A percentile compares a stretch with the other conserved stretches of the same genome.
These are phyloP conservation scores for Volvox africanus DNA, from an alignment of 139 green algal species.

Conservation along the genomic window DNA sequence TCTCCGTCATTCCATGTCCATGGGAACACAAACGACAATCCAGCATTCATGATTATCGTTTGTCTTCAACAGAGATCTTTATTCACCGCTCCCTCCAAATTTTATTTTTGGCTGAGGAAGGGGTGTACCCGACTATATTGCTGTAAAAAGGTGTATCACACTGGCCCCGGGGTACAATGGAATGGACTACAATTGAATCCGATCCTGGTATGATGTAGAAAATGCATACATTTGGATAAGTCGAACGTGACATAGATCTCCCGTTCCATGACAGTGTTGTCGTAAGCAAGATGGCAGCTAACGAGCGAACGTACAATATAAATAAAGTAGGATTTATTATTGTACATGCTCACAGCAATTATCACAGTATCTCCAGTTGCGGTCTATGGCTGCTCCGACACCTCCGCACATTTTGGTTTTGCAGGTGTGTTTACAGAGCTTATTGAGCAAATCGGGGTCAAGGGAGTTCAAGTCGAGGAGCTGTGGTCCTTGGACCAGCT, in stretches of 20 bases:
- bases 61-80: neutral
- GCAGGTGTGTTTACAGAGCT: constrained; percentile 92
- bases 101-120: neutral
- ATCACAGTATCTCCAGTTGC: too few relatives aligned
- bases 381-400: neutral
- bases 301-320: neutral
- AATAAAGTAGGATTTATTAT: neutral
- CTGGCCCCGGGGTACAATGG: neutral
- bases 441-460: constrained; percentile 89
- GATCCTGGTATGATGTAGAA: constrained; percentile 78
- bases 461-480: constrained; percentile 95
- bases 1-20: neutral
- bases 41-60: neutral
- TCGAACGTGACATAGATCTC: too few relatives aligned
- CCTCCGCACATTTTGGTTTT: neutral
- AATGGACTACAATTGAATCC: constrained; percentile 90
- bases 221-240: neutral
- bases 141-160: neutral
- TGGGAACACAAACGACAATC: neutral
- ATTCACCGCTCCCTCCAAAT: neutral
- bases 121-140: neutral
- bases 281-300: neutral
- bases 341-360: neutral
- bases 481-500: constrained; percentile 86
- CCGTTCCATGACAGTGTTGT: neutral